Evolutionary conservation across 2,329 filamentous ascomycete genomes (phyloP), one percentile per base, ranked within the genome.

Genomic region (Xylariaceae sp.): DNA sequence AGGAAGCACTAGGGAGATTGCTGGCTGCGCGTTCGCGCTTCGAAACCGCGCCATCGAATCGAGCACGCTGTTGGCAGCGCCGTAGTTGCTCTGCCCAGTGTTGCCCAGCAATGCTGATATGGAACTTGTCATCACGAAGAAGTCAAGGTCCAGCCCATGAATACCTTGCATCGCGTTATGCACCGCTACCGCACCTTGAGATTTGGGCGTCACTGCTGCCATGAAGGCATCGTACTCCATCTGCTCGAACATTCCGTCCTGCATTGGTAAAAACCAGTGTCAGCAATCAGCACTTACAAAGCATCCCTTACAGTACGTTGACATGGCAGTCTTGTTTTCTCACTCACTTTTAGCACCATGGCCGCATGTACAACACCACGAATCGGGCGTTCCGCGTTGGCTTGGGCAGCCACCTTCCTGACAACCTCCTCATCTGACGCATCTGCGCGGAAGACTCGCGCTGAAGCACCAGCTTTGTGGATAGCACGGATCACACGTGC

Each of bases 71-170:
- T 67, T 67, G 4, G 58, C 66, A 6, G 67, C 67, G 12, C 51
- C 49, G 43, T 69, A 69, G 44, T 65, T 69, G 9, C 40, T 52
- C 37, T 68, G 65, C 1, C 63, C 65, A 2, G 60, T 49, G 8
- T 54, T 62, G 12, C 64, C 65, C 6, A 67, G 48, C 1, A 61
- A 29, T 6, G 44, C 64, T 3, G 65, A 67, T 7, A 67, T 56
- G 39, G 65, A 67, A 33, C 61, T 66, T n/a, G 66, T 67, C 61
- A 67, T 60, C 19, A 68, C 36, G 53, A 68, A 68, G 55, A 67
- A 68, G 40, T 67, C 65, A 1, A 60, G 61, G 3, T 49, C 37
- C 16, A 49, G 46, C 6, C 49, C 56, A n/a, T n/a, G n/a, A 12
- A 26, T 29, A 17, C 14, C 36, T 33, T 56, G 19, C 2, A 64